Conservation (phyloP, 2,329 filamentous ascomycete species). For the Phialocephala subalpina region DNA sequence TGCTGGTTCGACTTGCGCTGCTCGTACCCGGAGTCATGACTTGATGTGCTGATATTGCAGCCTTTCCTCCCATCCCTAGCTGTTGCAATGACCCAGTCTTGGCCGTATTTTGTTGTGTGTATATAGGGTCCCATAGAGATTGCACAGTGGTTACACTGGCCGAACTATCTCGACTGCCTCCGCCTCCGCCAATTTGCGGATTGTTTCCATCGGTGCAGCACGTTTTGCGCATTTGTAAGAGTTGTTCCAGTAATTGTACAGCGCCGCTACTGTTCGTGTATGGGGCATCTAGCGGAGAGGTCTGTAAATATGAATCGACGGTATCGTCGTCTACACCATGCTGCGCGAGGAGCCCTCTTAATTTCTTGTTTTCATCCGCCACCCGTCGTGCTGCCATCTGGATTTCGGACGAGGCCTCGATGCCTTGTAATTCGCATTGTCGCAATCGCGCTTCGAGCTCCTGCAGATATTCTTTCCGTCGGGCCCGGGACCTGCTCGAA, state of each 20-base stretch:
- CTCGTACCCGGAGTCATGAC: slow-evolving; percentile 37
- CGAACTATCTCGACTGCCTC: slow-evolving; percentile 36
- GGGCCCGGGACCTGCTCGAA: slow-evolving; percentile 67
- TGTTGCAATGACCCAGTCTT: slow-evolving; percentile 19
- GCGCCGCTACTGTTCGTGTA: slow-evolving; percentile 28
- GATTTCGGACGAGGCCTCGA: slow-evolving; percentile 75
- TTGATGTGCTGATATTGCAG: slow-evolving; percentile 29
- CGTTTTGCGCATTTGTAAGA: slow-evolving; percentile 37
- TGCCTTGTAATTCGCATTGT: slow-evolving; percentile 68
- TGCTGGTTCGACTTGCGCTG: slow-evolving; percentile 33
- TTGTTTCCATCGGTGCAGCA: slow-evolving; percentile 32
- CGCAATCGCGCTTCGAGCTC: slow-evolving; percentile 72
- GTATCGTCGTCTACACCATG: slow-evolving; percentile 65
- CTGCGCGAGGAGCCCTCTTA: slow-evolving; percentile 65
- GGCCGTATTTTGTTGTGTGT: slow-evolving; percentile 28
- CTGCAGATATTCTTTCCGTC: slow-evolving; percentile 76
- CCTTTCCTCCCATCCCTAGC: slow-evolving; percentile 22
- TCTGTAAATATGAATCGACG: slow-evolving; percentile 48
- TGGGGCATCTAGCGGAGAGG: slow-evolving; percentile 21
- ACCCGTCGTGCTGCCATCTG: slow-evolving; percentile 74
- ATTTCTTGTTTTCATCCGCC: slow-evolving; percentile 71
- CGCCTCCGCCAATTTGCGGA: slow-evolving; percentile 11
- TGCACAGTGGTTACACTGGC: slow-evolving; percentile 35
- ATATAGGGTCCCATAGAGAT: slow-evolving; percentile 36
- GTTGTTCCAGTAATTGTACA: slow-evolving; percentile 40